These are phyloP conservation scores for Nepenthes mirabilis DNA, from an alignment of 148 eudicot species.

Conservation along the genomic window DNA sequence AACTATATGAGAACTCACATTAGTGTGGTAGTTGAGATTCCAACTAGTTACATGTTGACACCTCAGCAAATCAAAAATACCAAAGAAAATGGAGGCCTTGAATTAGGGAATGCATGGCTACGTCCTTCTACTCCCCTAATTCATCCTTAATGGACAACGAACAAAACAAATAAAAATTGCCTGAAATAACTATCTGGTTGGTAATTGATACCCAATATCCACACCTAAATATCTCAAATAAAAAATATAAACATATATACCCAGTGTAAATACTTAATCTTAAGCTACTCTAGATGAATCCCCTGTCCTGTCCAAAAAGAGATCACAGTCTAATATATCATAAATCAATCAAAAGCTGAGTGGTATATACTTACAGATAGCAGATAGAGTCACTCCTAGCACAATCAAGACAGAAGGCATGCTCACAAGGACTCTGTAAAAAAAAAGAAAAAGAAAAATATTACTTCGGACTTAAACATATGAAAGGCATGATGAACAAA, in stretches of 20 bases:
- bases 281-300: neutral
- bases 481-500: neutral
- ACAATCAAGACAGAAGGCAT: conserved; percentile 94
- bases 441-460: conserved; percentile 20
- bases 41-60: no score
- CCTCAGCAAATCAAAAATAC: no score
- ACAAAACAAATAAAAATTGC: no score
- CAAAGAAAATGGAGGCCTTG: no score
- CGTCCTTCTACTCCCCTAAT: no score
- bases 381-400: conserved; percentile 98
- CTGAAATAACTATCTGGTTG: no score
- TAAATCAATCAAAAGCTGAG: neutral
- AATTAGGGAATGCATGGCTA: no score
- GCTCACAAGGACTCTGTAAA: conserved; percentile 98
- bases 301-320: neutral
- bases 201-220: no score
- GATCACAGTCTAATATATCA: neutral
- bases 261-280: no score
- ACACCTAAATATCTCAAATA: neutral
- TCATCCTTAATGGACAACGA: no score
- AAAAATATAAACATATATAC: neutral
- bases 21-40: no score
- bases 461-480: conserved; percentile 1
- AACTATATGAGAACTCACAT: no score
- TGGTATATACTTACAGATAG: conserved; percentile 58